These are phyloP conservation scores for Nicotiana paniculata DNA, from an alignment of 257 asterid genomes.

Conservation along the genomic window DNA sequence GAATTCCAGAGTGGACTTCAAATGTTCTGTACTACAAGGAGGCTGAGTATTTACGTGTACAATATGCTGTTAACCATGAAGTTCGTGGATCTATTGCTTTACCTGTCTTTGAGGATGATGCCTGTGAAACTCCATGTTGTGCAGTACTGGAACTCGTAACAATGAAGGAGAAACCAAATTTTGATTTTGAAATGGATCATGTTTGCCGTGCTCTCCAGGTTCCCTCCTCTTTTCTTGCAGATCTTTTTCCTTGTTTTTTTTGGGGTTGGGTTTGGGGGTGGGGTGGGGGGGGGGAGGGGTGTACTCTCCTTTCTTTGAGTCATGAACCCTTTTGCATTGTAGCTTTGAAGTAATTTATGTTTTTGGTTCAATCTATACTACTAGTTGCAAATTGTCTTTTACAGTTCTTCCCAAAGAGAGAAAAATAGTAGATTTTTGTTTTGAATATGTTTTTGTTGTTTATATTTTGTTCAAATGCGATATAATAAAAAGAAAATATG, in stretches of 20 bases:
- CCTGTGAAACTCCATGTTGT: conserved; percentile 50
- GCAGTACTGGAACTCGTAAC: conserved; percentile 90
- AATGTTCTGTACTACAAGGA: conserved; percentile 62
- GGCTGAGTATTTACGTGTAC: conserved; percentile 66
- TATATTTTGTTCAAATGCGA: neutral
- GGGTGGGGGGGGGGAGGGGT: neutral
- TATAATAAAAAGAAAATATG: neutral
- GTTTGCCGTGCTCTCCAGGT: conserved; percentile 77
- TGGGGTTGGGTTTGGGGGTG: neutral
- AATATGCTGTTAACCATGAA: conserved; percentile 62
- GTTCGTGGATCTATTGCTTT: conserved; percentile 89
- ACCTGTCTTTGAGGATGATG: conserved; percentile 65
- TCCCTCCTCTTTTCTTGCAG: neutral
- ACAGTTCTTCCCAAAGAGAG: neutral
- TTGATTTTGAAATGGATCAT: conserved; percentile 64
- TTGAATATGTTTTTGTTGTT: neutral
- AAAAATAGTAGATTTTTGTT: neutral
- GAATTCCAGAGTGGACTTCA: conserved; percentile 94
- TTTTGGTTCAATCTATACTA: neutral
- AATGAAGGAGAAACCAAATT: conserved; percentile 47
- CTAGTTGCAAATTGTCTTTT: neutral
- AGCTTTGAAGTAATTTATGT: neutral
- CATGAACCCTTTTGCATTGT: neutral
- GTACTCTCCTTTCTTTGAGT: neutral
- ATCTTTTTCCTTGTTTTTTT: neutral